A percentile compares a stretch with the other conserved stretches of the same genome.
phyloP scores from a whole-genome alignment of 1,139 yeast genomes.

The Pneumocystis jirovecii region DNA sequence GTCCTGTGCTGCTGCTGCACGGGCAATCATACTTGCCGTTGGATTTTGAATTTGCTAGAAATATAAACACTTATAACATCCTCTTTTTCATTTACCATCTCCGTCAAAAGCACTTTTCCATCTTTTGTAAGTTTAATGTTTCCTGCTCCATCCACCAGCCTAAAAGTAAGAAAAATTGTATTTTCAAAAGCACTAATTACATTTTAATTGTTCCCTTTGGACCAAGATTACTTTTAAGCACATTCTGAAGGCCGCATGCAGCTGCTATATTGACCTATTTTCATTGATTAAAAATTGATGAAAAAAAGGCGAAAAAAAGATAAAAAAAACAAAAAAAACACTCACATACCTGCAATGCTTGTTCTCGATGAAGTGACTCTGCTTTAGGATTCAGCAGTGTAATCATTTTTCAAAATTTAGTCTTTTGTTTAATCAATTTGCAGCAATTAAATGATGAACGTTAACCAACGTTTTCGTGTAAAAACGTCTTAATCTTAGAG shows the following conservation, averaged over 20 bases:
- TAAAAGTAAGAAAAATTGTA: slow-evolving; percentile 1
- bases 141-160: slow-evolving; percentile 89
- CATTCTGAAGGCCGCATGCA: slow-evolving; percentile 92
- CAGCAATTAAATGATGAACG: neutral
- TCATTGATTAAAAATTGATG: neutral
- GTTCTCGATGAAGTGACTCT: slow-evolving; percentile 82
- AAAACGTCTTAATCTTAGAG: neutral
- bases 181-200: slow-evolving; percentile 19
- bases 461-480: neutral
- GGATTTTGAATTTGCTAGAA: slow-evolving; percentile 80
- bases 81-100: slow-evolving; percentile 38
- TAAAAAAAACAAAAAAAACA: neutral
- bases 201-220: slow-evolving; percentile 95
- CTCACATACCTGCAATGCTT: slow-evolving; percentile 45
- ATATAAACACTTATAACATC: neutral
- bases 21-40: slow-evolving; percentile 88
- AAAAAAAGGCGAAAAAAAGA: neutral
- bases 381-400: slow-evolving; percentile 89
- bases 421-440: neutral
- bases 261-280: slow-evolving; percentile 78
- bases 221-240: slow-evolving; percentile 78
- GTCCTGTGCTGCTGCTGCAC: slow-evolving; percentile 95
- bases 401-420: slow-evolving; percentile 14
- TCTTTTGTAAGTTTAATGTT: slow-evolving; percentile 89
- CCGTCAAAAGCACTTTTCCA: slow-evolving; percentile 83